Conservation (phyloP, 257 asterid genomes). For the Leonotis leonurus region DNA sequence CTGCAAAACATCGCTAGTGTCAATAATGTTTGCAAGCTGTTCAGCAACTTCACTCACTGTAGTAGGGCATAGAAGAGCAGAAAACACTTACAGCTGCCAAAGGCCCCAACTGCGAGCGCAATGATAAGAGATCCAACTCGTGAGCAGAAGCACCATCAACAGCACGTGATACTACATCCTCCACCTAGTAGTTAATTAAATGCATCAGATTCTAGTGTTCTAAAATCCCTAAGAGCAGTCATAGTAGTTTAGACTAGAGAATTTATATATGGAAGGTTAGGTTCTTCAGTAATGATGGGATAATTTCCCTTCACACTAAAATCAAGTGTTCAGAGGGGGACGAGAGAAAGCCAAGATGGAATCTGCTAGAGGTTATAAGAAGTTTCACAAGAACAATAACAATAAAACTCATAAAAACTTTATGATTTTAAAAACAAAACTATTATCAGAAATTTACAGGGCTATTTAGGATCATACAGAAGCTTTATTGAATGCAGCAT, state of each 20-base stretch:
- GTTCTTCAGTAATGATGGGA: constrained; percentile 12
- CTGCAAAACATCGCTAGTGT: constrained; percentile 38
- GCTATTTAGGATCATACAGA: constrained; percentile 59
- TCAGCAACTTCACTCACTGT: constrained; percentile 20
- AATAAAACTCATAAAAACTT: constrained; percentile 1
- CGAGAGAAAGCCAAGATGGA: not conserved
- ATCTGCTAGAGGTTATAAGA: constrained; percentile 1
- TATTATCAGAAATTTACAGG: constrained; percentile 7
- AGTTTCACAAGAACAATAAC: constrained; percentile 6
- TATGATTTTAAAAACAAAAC: not conserved
- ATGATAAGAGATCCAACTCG: constrained; percentile 66
- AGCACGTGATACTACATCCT: constrained; percentile 81
- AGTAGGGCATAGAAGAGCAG: constrained; percentile 20
- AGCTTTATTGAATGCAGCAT: constrained; percentile 71
- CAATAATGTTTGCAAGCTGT: constrained; percentile 21
- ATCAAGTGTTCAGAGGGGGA: constrained; percentile 3
- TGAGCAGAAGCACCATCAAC: constrained; percentile 74
- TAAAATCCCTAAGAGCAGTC: not conserved
- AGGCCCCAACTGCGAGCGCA: constrained; percentile 86
- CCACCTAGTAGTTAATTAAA: constrained; percentile 51
- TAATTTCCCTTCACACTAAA: not conserved
- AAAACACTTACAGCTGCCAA: constrained; percentile 74
- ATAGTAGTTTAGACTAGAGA: not conserved
- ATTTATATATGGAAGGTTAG: not conserved
- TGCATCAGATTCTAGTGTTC: constrained; percentile 7